These are phyloP conservation scores for Gossypium gossypioides DNA, from an alignment of 441 rosid species.

Conservation along the genomic window DNA sequence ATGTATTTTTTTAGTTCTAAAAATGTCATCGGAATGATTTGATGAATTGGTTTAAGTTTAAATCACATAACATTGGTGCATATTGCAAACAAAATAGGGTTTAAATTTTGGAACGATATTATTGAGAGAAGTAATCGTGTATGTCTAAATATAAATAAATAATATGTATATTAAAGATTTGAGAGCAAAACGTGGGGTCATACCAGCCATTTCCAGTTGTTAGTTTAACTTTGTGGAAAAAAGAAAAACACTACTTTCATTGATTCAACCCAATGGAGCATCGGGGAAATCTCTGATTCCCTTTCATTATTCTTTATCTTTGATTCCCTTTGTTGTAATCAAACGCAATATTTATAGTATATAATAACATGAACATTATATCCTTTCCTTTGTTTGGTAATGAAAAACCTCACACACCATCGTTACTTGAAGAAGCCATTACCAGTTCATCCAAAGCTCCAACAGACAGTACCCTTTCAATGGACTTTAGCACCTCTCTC, in stretches of 20 bases:
- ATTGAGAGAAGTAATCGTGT: too few relatives aligned
- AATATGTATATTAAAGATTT: too few relatives aligned
- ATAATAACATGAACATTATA: neutral
- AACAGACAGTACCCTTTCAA: conserved; percentile 19
- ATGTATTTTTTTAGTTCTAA: too few relatives aligned
- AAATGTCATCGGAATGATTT: too few relatives aligned
- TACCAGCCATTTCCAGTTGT: neutral
- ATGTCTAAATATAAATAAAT: too few relatives aligned
- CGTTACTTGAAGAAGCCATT: neutral
- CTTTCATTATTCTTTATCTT: neutral
- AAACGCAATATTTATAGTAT: neutral
- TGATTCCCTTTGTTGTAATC: neutral
- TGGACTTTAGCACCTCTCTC: conserved; percentile 18
- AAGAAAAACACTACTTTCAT: neutral
- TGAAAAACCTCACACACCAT: neutral
- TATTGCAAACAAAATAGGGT: too few relatives aligned
- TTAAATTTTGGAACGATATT: too few relatives aligned
- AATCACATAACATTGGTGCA: too few relatives aligned
- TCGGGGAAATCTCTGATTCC: neutral
- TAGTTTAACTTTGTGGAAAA: neutral
- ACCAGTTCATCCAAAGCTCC: conserved; percentile 27
- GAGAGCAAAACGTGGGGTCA: too few relatives aligned
- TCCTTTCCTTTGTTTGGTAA: neutral
- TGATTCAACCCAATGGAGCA: neutral
- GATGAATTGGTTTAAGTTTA: too few relatives aligned